Conservation (phyloP, 1,284 basidiomycete genomes). For the Naganishia sp. region DNA sequence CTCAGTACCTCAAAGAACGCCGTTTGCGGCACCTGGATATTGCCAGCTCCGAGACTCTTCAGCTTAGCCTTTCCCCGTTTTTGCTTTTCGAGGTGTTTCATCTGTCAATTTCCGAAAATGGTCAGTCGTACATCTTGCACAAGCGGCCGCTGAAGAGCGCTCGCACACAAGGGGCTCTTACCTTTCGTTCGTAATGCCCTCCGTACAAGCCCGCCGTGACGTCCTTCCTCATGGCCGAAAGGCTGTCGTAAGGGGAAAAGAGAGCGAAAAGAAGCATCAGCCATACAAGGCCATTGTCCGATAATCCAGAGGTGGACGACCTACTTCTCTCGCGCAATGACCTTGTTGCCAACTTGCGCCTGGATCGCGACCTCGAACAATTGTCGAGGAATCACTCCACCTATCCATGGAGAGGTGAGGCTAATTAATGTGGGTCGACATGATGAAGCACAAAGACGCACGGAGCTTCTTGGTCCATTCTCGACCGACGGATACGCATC, state of each 20-base stretch:
- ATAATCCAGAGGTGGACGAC: background rate
- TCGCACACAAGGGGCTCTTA: background rate
- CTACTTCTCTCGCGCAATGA: conserved; percentile 80
- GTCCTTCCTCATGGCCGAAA: conserved; percentile 86
- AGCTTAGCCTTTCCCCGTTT: conserved; percentile 50
- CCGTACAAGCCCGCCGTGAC: conserved; percentile 94
- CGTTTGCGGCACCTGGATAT: conserved; percentile 28
- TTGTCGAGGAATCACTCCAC: conserved; percentile 87
- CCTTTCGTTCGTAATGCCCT: conserved; percentile 56
- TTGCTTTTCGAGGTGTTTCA: conserved; percentile 36
- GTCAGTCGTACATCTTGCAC: too few species aligned
- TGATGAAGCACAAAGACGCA: conserved; percentile 51
- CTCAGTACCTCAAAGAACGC: conserved; percentile 28
- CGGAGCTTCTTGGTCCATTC: conserved; percentile 88
- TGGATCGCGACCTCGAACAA: conserved; percentile 93
- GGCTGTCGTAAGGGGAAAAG: conserved; percentile 40
- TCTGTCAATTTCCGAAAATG: conserved; percentile 5
- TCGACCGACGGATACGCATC: conserved; percentile 69
- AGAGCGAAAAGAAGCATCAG: background rate
- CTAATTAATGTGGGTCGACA: too few species aligned
- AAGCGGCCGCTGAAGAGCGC: too few species aligned
- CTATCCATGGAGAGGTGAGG: conserved; percentile 52
- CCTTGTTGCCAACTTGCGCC: conserved; percentile 71
- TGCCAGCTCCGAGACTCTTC: conserved; percentile 42
- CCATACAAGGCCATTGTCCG: background rate